Conservation (phyloP, 1,139 yeast species). For the Yamadazyma jaroonii region DNA sequence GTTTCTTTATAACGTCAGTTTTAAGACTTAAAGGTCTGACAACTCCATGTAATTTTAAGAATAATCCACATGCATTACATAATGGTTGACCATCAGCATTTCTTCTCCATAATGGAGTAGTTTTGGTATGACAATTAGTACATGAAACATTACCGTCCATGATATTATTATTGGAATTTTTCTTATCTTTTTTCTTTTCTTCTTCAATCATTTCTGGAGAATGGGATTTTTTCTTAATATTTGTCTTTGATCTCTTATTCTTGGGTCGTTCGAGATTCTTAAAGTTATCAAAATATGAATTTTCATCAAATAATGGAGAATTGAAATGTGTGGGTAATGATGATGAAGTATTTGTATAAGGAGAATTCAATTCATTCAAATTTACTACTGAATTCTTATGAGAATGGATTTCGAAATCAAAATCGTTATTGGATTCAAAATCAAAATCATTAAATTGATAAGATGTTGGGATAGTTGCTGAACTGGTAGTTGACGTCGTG, state of each 20-base stretch:
- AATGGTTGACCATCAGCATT: slow-evolving; percentile 55
- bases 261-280: slow-evolving; percentile 13
- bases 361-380: slow-evolving; percentile 6
- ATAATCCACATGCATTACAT: slow-evolving; percentile 61
- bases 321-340: slow-evolving; percentile 13
- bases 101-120: slow-evolving; percentile 60
- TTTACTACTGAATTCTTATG: slow-evolving; percentile 15
- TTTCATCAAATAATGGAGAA: slow-evolving; percentile 14
- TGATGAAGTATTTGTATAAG: slow-evolving; percentile 7
- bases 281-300: slow-evolving; percentile 12
- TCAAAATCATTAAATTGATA: slow-evolving; percentile 8
- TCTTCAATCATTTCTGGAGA: slow-evolving; percentile 1
- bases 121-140: slow-evolving; percentile 52
- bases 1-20: slow-evolving; percentile 56
- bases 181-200: neutral
- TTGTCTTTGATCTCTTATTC: slow-evolving; percentile 11
- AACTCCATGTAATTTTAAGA: slow-evolving; percentile 56
- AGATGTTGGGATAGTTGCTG: slow-evolving; percentile 3
- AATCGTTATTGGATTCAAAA: slow-evolving; percentile 5
- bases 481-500: slow-evolving; percentile 2
- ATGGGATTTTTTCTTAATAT: neutral
- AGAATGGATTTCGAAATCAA: slow-evolving; percentile 9
- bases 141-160: slow-evolving; percentile 21
- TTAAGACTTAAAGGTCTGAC: slow-evolving; percentile 55
- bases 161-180: neutral